A percentile compares a stretch with the other conserved stretches of the same genome.
Conservation (phyloP, 2,329 filamentous ascomycete species). For the Pyricularia sp. region DNA sequence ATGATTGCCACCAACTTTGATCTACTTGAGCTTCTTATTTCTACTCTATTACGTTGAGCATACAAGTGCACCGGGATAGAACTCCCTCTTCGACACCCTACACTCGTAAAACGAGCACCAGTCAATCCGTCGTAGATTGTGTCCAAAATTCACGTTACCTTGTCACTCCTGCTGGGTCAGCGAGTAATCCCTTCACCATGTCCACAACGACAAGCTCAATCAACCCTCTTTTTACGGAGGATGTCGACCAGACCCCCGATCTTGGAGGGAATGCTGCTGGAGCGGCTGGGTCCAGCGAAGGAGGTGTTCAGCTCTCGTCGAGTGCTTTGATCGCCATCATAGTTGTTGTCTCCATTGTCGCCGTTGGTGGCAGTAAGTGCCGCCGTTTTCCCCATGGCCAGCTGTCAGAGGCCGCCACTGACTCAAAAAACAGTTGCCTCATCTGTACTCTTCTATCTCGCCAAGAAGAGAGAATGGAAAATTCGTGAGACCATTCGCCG, state of each 20-base stretch:
- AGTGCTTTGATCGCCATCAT: conserved; percentile 64
- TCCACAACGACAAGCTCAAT: conserved; percentile 20
- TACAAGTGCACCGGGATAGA: neutral
- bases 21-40: neutral
- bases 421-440: conserved; percentile 38
- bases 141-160: neutral
- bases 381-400: neutral
- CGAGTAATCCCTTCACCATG: conserved; percentile 17
- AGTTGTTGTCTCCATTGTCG: conserved; percentile 53
- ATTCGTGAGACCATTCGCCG: conserved; percentile 58
- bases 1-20: neutral
- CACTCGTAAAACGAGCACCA: neutral
- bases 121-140: neutral
- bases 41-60: neutral
- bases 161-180: neutral
- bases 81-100: neutral
- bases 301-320: conserved; percentile 49
- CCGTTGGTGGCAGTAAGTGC: conserved; percentile 51
- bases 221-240: conserved; percentile 31
- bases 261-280: conserved; percentile 38
- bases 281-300: conserved; percentile 48
- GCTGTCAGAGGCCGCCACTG: conserved; percentile 2
- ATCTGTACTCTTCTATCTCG: conserved; percentile 60
- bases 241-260: conserved; percentile 20
- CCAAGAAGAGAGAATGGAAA: conserved; percentile 78